Evolutionary conservation across 2,329 filamentous ascomycete genomes (phyloP).

Genomic region (Grosmannia penicillata): DNA sequence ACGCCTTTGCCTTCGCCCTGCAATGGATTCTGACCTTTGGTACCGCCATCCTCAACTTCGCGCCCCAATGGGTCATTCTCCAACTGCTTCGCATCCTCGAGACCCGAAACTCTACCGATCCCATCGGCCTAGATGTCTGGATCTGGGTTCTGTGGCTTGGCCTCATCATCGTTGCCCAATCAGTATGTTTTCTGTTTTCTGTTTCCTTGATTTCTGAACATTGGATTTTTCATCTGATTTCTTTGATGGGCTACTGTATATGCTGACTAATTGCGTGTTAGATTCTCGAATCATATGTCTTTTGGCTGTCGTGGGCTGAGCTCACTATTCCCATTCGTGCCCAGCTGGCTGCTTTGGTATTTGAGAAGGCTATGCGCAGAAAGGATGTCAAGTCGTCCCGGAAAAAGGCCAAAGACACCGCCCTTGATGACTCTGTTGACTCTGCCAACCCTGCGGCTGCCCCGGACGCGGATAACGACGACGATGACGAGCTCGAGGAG

Average conservation of each 20-base stretch:
- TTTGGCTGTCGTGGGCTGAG: constrained; percentile 50
- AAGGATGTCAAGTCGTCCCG: constrained; percentile 59
- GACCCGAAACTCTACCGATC: constrained; percentile 26
- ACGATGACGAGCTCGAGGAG: constrained; percentile 31
- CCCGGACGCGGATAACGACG: constrained; percentile 25
- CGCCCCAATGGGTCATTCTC: constrained; percentile 55
- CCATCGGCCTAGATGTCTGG: constrained; percentile 41
- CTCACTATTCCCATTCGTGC: constrained; percentile 52
- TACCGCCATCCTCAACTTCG: constrained; percentile 45
- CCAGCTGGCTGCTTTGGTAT: constrained; percentile 57
- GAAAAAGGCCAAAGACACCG: constrained; percentile 26
- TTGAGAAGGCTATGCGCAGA: constrained; percentile 60
- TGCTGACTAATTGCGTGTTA: neutral
- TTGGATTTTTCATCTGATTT: neutral
- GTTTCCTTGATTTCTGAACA: too few species aligned
- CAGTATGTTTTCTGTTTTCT: constrained; percentile 9
- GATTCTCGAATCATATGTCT: constrained; percentile 50
- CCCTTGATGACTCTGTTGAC: constrained; percentile 13
- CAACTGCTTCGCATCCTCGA: constrained; percentile 53
- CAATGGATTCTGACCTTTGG: constrained; percentile 45
- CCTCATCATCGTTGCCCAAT: constrained; percentile 38
- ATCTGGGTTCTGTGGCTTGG: constrained; percentile 54
- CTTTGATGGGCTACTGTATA: neutral
- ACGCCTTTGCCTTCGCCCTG: constrained; percentile 36
- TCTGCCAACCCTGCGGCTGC: constrained; percentile 15